Conservation (phyloP, 331 rosid species). For the Malus hybrid region DNA sequence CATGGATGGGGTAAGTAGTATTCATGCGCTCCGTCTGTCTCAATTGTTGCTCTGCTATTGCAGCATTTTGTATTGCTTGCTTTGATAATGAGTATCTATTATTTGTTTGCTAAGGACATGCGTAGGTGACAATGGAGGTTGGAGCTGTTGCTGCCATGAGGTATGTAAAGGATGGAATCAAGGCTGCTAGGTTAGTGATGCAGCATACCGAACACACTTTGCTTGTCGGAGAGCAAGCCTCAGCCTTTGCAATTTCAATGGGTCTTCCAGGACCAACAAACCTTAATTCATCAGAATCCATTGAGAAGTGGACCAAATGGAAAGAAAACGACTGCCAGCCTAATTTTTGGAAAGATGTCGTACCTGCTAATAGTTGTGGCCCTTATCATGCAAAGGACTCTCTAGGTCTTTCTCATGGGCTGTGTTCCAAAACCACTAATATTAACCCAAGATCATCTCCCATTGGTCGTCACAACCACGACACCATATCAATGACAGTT, state of each 20-base stretch:
- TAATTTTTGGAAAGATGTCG: constrained; percentile 71
- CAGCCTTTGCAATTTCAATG: constrained; percentile 80
- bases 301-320: constrained; percentile 74
- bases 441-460: constrained; percentile 29
- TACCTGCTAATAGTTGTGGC: constrained; percentile 54
- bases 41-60: neutral
- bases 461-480: constrained; percentile 66
- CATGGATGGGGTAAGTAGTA: constrained; percentile 77
- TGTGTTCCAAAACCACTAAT: constrained; percentile 27
- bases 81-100: constrained; percentile 26
- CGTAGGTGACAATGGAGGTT: constrained; percentile 91
- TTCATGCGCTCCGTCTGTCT: constrained; percentile 3
- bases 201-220: constrained; percentile 65
- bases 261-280: constrained; percentile 89
- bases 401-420: constrained; percentile 18
- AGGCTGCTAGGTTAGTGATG: constrained; percentile 87
- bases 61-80: constrained; percentile 4
- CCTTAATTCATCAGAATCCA: constrained; percentile 76
- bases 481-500: constrained; percentile 92
- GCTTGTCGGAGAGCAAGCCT: constrained; percentile 89
- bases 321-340: constrained; percentile 69
- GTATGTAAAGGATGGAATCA: constrained; percentile 80
- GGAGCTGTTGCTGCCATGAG: constrained; percentile 98
- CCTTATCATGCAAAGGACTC: constrained; percentile 52
- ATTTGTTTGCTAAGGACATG: constrained; percentile 46